Evolutionary conservation across 2,329 filamentous ascomycete species (phyloP), one percentile per base, ranked within the genome.

Genomic region (Hypoxylon sp.): DNA sequence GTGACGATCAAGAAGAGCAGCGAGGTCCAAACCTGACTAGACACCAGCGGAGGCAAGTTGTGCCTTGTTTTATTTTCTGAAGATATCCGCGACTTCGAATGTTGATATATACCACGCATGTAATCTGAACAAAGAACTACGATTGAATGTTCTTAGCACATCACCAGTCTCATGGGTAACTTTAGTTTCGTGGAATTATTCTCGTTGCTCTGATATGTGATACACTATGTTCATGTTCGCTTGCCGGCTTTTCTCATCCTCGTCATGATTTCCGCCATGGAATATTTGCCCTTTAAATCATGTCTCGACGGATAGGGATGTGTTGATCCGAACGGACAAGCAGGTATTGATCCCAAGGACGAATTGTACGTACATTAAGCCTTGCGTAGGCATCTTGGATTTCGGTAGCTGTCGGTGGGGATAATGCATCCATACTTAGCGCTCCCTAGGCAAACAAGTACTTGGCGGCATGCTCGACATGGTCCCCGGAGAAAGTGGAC

Each of bases 401-500:
- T n/a, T 51, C 21, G 23, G 7, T 30, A 13, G 19, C 11, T 49
- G 2, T 28, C n/a, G 9, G 23, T 28, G 3, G 25, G 6, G 28
- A 30, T 30, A 9, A 30, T 30, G 3, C 28, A 23, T 23, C 5
- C 23, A 23, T 23, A 2, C 36, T 50, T 13, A 11, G 5, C 13
- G 21, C 2, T 23, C n/a, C 30, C 45, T 65, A 73, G 4, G 58
- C 52, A 74, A 88, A 83, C 61, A 98, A 82, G 78, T 93, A 90
- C 85, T 96, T 97, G 72, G 94, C 95, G 66, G 94, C 94, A 82
- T 97, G 93, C 75, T 93, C 90, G 73, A 98, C 87, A 81, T 99
- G 96, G 74, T 98, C 94, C 76, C 93, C 91, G 46, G 91, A 88
- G 79, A 99, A 99, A 14, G 89, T 90, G 36, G 94, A 91, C 85